Conservation (phyloP, 2,329 filamentous ascomycete species). For the Chaetomiaceae sp. region DNA sequence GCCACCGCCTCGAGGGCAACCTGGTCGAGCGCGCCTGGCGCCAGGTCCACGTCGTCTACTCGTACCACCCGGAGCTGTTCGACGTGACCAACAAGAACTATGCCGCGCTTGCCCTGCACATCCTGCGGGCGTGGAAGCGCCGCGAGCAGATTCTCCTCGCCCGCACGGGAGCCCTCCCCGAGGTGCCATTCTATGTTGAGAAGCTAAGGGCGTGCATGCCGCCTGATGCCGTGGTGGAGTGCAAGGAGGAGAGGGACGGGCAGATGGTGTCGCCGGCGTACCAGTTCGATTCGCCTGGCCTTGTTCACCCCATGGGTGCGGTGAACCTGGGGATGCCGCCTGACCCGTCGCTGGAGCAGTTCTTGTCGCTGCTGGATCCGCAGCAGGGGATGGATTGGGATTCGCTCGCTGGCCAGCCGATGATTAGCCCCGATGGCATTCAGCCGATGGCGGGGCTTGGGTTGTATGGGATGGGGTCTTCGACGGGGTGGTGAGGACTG, state of each 20-base stretch:
- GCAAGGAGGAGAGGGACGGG: constrained; percentile 25
- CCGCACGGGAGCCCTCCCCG: constrained; percentile 34
- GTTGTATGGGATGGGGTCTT: constrained; percentile 23
- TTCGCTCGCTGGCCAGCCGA: constrained; percentile 35
- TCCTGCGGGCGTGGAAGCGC: constrained; percentile 50
- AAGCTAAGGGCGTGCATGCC: constrained; percentile 43
- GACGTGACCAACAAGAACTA: constrained; percentile 44
- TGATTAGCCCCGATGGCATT: background rate
- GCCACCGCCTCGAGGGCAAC: constrained; percentile 43
- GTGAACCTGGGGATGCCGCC: constrained; percentile 16
- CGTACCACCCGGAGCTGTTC: constrained; percentile 47
- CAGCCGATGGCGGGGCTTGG: constrained; percentile 19
- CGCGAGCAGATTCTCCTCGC: constrained; percentile 40
- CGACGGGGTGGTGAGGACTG: constrained; percentile 22
- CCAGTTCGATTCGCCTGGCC: constrained; percentile 12
- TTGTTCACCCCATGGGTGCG: background rate
- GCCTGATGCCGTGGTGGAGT: constrained; percentile 37
- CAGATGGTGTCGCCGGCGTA: constrained; percentile 24
- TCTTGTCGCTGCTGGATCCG: constrained; percentile 43
- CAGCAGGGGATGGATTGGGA: constrained; percentile 42
- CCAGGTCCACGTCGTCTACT: constrained; percentile 43
- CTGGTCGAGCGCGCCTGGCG: constrained; percentile 53
- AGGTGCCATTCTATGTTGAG: constrained; percentile 43
- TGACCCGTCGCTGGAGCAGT: constrained; percentile 36
- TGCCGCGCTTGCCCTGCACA: constrained; percentile 42